Conservation (phyloP, 163 green algal species). For the Coccomyxa subellipsoidea region DNA sequence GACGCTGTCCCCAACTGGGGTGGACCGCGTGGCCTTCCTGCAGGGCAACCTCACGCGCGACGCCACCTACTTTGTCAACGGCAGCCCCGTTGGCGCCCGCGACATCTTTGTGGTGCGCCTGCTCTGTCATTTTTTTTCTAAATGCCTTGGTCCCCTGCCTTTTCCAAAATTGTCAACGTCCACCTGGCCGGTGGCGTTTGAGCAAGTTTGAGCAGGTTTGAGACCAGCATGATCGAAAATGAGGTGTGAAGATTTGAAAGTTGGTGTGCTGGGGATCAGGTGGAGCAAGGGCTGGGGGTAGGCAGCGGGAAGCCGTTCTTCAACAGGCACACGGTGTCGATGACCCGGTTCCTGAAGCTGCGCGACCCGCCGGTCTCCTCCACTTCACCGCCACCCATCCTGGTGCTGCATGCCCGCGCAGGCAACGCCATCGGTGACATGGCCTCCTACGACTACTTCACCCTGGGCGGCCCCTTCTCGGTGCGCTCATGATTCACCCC, state of each 20-base stretch:
- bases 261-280: constrained; percentile 48
- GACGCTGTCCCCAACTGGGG: constrained; percentile 60
- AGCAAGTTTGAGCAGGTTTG: too few relatives aligned
- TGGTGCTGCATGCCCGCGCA: constrained; percentile 77
- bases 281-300: constrained; percentile 88
- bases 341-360: constrained; percentile 69
- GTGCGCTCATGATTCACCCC: constrained; percentile 28
- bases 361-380: constrained; percentile 9
- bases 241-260: too few relatives aligned
- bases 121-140: too few relatives aligned
- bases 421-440: constrained; percentile 76
- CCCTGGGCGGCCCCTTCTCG: constrained; percentile 90
- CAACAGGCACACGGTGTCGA: constrained; percentile 73
- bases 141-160: too few relatives aligned
- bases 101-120: constrained; percentile 46
- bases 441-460: constrained; percentile 89
- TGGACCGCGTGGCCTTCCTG: constrained; percentile 68
- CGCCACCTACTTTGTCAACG: constrained; percentile 73
- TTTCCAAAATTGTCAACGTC: too few relatives aligned
- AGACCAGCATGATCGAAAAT: too few relatives aligned
- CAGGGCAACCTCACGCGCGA: constrained; percentile 70
- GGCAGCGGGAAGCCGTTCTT: constrained; percentile 76
- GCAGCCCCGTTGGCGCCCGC: constrained; percentile 58
- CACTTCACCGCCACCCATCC: constrained; percentile 50
- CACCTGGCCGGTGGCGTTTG: too few relatives aligned